A percentile compares a stretch with the other conserved stretches of the same genome.
These are phyloP conservation scores for Russula vinacea DNA, from an alignment of 768 basidiomycete genomes.

Conservation along the genomic window DNA sequence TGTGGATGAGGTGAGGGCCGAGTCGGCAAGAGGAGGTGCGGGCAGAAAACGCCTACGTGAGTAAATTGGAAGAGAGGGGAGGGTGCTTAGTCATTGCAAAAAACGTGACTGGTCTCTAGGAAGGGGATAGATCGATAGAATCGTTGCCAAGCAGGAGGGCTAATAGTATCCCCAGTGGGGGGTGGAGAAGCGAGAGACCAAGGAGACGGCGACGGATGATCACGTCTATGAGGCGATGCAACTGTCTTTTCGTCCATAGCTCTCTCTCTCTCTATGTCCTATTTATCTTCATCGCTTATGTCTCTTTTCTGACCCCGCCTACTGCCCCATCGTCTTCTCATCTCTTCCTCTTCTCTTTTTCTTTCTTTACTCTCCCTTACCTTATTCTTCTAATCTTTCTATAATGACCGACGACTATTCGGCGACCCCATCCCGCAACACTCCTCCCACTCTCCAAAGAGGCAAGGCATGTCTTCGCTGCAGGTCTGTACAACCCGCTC, in stretches of 20 bases:
- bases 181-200: slow-evolving; percentile 10
- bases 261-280: slow-evolving; percentile 25
- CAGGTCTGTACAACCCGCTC: slow-evolving; percentile 24
- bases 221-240: slow-evolving; percentile 18
- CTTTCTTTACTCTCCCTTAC: slow-evolving; percentile 24
- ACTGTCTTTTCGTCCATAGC: slow-evolving; percentile 9
- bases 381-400: slow-evolving; percentile 27
- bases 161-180: slow-evolving; percentile 4
- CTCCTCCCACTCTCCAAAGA: slow-evolving; percentile 29
- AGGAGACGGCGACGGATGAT: slow-evolving; percentile 14
- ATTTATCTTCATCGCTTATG: slow-evolving; percentile 30
- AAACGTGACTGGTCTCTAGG: background rate
- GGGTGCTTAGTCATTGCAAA: too few relatives aligned
- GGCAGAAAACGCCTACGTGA: slow-evolving; percentile 19
- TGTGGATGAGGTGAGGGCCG: slow-evolving; percentile 11
- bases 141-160: slow-evolving; percentile 6
- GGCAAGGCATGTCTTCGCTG: slow-evolving; percentile 32
- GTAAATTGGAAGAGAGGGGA: slow-evolving; percentile 5
- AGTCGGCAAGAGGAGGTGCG: slow-evolving; percentile 14
- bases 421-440: slow-evolving; percentile 22
- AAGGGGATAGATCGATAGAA: slow-evolving; percentile 3
- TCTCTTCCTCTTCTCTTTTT: slow-evolving; percentile 19
- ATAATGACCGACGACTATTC: slow-evolving; percentile 30
- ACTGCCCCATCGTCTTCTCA: slow-evolving; percentile 23
- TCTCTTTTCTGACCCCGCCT: slow-evolving; percentile 19